These are phyloP conservation scores for Aspergillus taichungensis DNA, from an alignment of 495 filamentous ascomycete genomes.

Conservation along the genomic window DNA sequence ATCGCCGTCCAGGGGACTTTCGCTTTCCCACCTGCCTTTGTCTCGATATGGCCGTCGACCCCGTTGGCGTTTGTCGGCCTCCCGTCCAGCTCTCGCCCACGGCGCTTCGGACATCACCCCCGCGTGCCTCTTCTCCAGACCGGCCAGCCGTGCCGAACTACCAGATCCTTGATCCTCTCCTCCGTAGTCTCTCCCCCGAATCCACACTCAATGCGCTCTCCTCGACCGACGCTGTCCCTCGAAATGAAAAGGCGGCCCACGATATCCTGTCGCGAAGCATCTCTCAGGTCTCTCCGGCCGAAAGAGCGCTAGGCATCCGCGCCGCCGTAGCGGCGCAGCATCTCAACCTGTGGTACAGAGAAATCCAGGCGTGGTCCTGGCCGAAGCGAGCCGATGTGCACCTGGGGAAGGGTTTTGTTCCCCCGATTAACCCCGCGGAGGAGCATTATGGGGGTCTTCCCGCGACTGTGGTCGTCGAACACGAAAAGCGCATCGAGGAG, in stretches of 20 bases:
- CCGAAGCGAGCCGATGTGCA: constrained; percentile 33
- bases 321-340: constrained; percentile 67
- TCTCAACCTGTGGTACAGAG: constrained; percentile 66
- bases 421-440: constrained; percentile 28
- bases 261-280: constrained; percentile 56
- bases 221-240: constrained; percentile 46
- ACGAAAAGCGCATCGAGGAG: constrained; percentile 67
- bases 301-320: constrained; percentile 63
- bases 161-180: constrained; percentile 39
- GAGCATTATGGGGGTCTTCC: constrained; percentile 64
- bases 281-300: constrained; percentile 53
- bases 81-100: constrained; percentile 23
- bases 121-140: constrained; percentile 20
- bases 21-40: constrained; percentile 33
- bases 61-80: constrained; percentile 18
- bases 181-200: constrained; percentile 46
- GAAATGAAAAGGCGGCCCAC: constrained; percentile 32
- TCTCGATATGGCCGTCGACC: constrained; percentile 37
- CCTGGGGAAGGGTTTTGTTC: constrained; percentile 47
- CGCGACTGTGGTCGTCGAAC: constrained; percentile 47
- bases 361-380: constrained; percentile 73
- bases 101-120: constrained; percentile 14
- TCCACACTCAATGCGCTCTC: constrained; percentile 47
- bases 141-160: constrained; percentile 19
- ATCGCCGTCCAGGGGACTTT: not conserved